phyloP scores from a whole-genome alignment of 192 early-diverging fungal genomes.

The Physocladia obscura region DNA sequence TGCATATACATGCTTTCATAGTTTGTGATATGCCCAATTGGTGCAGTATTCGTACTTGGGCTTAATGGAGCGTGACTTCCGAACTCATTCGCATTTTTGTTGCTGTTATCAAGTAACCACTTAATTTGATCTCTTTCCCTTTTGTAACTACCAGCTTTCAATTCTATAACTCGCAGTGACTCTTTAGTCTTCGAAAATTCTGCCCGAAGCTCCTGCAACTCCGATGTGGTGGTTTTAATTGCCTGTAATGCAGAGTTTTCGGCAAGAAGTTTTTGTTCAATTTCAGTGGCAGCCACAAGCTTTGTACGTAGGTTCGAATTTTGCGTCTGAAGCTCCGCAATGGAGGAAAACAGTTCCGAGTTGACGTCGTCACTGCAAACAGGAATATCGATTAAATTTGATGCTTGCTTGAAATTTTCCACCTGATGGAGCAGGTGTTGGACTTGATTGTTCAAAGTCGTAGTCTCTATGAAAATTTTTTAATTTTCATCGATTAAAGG shows the following conservation, averaged over 20 bases:
- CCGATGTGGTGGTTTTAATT: slow-evolving; percentile 30
- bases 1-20: slow-evolving; percentile 43
- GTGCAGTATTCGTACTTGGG: too few relatives aligned
- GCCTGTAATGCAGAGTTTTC: slow-evolving; percentile 31
- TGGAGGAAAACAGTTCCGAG: slow-evolving; percentile 7
- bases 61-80: too few relatives aligned
- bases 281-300: not conserved
- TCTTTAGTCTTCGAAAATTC: slow-evolving; percentile 56
- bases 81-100: not conserved
- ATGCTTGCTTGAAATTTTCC: too few relatives aligned
- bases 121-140: slow-evolving; percentile 55
- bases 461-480: slow-evolving; percentile 10
- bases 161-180: slow-evolving; percentile 51
- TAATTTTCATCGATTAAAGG: too few relatives aligned
- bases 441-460: slow-evolving; percentile 18
- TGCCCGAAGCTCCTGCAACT: slow-evolving; percentile 51
- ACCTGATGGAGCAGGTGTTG: slow-evolving; percentile 27
- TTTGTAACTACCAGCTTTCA: slow-evolving; percentile 53
- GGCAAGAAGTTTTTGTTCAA: slow-evolving; percentile 37
- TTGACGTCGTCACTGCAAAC: too few relatives aligned
- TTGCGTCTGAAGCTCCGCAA: slow-evolving; percentile 26
- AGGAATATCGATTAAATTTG: too few relatives aligned
- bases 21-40: too few relatives aligned
- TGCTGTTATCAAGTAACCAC: slow-evolving; percentile 10
- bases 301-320: slow-evolving; percentile 9